Conservation (phyloP, 306 rosid species). For the Dryas octopetala region DNA sequence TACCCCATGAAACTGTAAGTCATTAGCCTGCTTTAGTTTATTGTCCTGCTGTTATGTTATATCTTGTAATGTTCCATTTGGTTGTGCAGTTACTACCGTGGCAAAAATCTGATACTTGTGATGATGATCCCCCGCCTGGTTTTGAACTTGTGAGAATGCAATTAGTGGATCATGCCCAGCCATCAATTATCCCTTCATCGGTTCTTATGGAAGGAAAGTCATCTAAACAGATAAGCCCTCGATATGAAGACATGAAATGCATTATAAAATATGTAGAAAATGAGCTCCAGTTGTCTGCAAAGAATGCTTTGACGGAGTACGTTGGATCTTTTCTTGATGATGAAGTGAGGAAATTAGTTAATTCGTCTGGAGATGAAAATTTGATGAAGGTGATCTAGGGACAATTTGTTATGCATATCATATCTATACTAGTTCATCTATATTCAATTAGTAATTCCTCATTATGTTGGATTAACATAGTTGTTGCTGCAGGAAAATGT, state of each 20-base stretch:
- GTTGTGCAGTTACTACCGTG: slow-evolving; percentile 53
- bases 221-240: slow-evolving; percentile 29
- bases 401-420: not conserved
- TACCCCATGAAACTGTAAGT: slow-evolving; percentile 62
- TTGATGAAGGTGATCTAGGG: slow-evolving; percentile 15
- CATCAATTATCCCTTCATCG: slow-evolving; percentile 28
- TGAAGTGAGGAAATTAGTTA: slow-evolving; percentile 50
- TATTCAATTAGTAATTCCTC: not conserved
- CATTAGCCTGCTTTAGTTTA: slow-evolving; percentile 24
- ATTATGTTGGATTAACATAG: slow-evolving; percentile 24
- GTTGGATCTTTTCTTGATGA: slow-evolving; percentile 45
- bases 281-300: slow-evolving; percentile 68
- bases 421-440: not conserved
- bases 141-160: slow-evolving; percentile 33
- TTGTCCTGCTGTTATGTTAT: slow-evolving; percentile 29
- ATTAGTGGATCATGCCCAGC: slow-evolving; percentile 33
- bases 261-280: slow-evolving; percentile 59
- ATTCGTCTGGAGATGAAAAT: slow-evolving; percentile 29
- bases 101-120: slow-evolving; percentile 34
- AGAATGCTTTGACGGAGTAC: slow-evolving; percentile 47
- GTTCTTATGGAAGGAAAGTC: slow-evolving; percentile 29
- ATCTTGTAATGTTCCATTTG: slow-evolving; percentile 28
- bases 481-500: slow-evolving; percentile 53
- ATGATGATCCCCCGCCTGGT: slow-evolving; percentile 43
- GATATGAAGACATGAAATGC: slow-evolving; percentile 42